Evolutionary conservation across 768 basidiomycete species (phyloP).

Genomic region (Pleurotus djamor): DNA sequence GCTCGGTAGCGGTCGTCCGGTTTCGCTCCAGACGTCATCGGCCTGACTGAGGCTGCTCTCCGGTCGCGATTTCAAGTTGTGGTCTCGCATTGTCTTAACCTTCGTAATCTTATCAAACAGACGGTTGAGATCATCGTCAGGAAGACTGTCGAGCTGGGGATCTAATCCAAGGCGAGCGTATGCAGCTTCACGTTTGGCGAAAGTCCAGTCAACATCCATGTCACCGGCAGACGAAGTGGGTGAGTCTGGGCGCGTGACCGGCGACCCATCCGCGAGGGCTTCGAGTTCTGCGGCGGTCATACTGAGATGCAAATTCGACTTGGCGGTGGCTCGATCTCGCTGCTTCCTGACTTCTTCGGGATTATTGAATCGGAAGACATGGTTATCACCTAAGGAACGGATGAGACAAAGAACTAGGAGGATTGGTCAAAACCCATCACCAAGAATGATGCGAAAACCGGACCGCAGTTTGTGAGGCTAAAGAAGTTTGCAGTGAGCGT

Average conservation of each 20-base stretch:
- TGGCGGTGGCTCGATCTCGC: constrained; percentile 76
- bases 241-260: constrained; percentile 76
- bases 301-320: constrained; percentile 66
- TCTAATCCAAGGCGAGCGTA: constrained; percentile 83
- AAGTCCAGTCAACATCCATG: constrained; percentile 94
- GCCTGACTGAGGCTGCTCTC: constrained; percentile 87
- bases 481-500: constrained; percentile 13
- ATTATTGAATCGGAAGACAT: constrained; percentile 97
- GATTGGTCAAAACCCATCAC: constrained; percentile 35
- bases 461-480: constrained; percentile 85
- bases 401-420: constrained; percentile 12
- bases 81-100: constrained; percentile 84
- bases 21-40: constrained; percentile 89
- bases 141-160: constrained; percentile 87
- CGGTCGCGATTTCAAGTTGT: constrained; percentile 76
- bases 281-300: constrained; percentile 69
- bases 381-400: constrained; percentile 71
- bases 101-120: constrained; percentile 93
- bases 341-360: constrained; percentile 93
- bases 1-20: constrained; percentile 75
- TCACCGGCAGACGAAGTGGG: constrained; percentile 68
- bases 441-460: constrained; percentile 95
- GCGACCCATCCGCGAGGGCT: constrained; percentile 36
- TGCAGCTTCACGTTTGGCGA: constrained; percentile 92
- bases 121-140: constrained; percentile 93